A percentile compares a stretch with the other conserved stretches of the same genome.
Evolutionary conservation across 2,329 filamentous ascomycete species (phyloP).

Genomic region (Pseudomassariella vexata): DNA sequence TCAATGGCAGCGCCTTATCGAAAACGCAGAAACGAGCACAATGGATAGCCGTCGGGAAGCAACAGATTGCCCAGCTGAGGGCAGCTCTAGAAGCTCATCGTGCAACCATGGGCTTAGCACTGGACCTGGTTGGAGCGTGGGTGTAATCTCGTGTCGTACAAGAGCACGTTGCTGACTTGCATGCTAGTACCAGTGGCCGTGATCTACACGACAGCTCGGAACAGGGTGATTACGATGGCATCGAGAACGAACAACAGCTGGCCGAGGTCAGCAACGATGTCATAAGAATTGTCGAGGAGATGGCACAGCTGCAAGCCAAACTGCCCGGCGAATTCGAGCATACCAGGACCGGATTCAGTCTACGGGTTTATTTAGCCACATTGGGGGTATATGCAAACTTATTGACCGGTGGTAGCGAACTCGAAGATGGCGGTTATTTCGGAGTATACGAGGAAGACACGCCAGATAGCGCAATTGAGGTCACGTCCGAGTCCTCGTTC

Average conservation of each 20-base stretch:
- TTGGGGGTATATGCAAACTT: constrained; percentile 56
- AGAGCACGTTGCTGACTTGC: neutral
- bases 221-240: constrained; percentile 2
- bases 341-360: constrained; percentile 61
- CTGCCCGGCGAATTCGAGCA: constrained; percentile 46
- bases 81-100: constrained; percentile 32
- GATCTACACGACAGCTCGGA: constrained; percentile 6
- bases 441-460: constrained; percentile 28
- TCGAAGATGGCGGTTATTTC: constrained; percentile 17
- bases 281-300: constrained; percentile 26
- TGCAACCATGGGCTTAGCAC: constrained; percentile 29
- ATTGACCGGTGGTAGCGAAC: constrained; percentile 11
- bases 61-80: constrained; percentile 25
- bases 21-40: constrained; percentile 28
- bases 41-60: constrained; percentile 28
- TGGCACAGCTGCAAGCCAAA: constrained; percentile 24
- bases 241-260: constrained; percentile 9
- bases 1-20: constrained; percentile 24
- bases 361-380: constrained; percentile 64
- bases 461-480: constrained; percentile 35
- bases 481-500: constrained; percentile 22
- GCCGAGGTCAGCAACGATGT: constrained; percentile 23
- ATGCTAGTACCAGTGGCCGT: constrained; percentile 10
- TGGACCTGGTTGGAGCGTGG: constrained; percentile 34
- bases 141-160: constrained; percentile 11